Evolutionary conservation across 2,329 filamentous ascomycete species (phyloP).

Genomic region (Leptographium radiaticola): DNA sequence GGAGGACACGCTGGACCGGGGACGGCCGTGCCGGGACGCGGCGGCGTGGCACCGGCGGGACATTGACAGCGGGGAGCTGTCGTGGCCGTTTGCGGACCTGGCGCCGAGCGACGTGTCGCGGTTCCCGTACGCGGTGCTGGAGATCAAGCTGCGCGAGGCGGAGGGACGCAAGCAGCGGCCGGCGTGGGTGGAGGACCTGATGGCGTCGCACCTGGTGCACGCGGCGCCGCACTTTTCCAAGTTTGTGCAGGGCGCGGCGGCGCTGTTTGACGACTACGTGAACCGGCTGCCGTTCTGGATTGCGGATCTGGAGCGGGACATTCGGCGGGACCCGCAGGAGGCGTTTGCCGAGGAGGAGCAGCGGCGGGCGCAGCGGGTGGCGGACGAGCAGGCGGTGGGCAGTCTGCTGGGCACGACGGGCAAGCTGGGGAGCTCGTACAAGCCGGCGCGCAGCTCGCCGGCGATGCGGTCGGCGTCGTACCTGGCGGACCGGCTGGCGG

Average conservation of each 20-base stretch:
- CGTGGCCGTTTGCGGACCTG: constrained; percentile 76
- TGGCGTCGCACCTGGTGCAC: constrained; percentile 84
- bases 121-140: constrained; percentile 82
- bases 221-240: constrained; percentile 87
- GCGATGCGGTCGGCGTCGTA: constrained; percentile 46
- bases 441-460: constrained; percentile 51
- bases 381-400: constrained; percentile 81
- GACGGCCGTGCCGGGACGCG: constrained; percentile 80
- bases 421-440: constrained; percentile 38
- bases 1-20: constrained; percentile 61
- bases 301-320: constrained; percentile 80
- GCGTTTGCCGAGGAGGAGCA: constrained; percentile 90
- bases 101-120: constrained; percentile 82
- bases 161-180: constrained; percentile 52
- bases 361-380: constrained; percentile 63
- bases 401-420: constrained; percentile 58
- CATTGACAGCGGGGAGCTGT: constrained; percentile 70
- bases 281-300: constrained; percentile 97
- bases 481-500: constrained; percentile 38
- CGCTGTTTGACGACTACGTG: constrained; percentile 88
- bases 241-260: constrained; percentile 86
- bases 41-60: constrained; percentile 84
- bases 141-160: constrained; percentile 75
- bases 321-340: constrained; percentile 78
- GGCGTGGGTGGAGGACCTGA: constrained; percentile 83